phyloP scores from a whole-genome alignment of 768 basidiomycete genomes.

The Suillus plorans region DNA sequence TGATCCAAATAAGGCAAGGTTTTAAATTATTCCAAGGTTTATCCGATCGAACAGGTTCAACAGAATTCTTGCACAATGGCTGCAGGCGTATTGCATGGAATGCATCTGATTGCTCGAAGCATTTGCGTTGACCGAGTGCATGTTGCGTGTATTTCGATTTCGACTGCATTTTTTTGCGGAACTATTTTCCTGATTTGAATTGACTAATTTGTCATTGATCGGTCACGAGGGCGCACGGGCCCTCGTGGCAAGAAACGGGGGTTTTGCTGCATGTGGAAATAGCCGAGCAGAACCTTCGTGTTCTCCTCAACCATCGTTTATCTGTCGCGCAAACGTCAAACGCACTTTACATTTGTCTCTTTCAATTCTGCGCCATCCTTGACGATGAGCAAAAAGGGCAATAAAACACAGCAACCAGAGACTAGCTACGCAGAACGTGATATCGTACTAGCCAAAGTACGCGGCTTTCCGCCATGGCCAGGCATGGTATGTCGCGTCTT shows the following conservation, averaged over 20 bases:
- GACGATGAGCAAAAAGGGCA: constrained; percentile 53
- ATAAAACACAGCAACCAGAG: constrained; percentile 38
- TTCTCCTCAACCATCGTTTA: constrained; percentile 41
- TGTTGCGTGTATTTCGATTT: constrained; percentile 28
- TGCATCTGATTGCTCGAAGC: neutral
- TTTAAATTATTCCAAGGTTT: constrained; percentile 13
- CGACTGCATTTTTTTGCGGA: constrained; percentile 28
- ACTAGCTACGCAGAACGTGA: constrained; percentile 71
- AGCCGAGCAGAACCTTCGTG: constrained; percentile 40
- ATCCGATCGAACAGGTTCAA: constrained; percentile 7
- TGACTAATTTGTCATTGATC: constrained; percentile 4
- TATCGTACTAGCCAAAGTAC: constrained; percentile 88
- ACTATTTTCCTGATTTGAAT: constrained; percentile 34
- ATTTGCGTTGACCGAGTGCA: constrained; percentile 17
- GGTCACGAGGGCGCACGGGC: constrained; percentile 37
- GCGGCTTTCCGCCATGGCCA: constrained; percentile 95
- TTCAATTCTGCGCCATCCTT: constrained; percentile 13
- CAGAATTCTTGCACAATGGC: neutral
- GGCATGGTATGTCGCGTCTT: constrained; percentile 70
- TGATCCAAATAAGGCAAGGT: constrained; percentile 31
- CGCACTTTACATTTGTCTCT: constrained; percentile 19
- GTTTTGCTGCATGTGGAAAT: constrained; percentile 39
- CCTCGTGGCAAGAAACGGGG: constrained; percentile 39
- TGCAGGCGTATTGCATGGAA: neutral
- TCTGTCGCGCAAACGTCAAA: constrained; percentile 30